phyloP scores from a whole-genome alignment of 2,329 filamentous ascomycete species.

The Stemphylium vesicarium region DNA sequence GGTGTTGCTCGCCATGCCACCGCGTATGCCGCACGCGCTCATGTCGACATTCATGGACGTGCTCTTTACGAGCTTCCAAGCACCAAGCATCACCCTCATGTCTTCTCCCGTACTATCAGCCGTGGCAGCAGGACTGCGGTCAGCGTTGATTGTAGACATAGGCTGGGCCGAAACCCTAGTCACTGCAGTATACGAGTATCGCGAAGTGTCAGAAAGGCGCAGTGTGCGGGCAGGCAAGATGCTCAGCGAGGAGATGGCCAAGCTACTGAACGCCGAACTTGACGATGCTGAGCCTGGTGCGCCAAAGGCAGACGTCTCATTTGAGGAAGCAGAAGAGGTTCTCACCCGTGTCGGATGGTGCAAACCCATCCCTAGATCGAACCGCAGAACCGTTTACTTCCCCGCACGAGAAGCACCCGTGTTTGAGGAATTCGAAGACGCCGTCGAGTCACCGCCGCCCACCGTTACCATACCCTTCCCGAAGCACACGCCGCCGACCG shows the following conservation, averaged over 20 bases:
- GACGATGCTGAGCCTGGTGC: constrained; percentile 33
- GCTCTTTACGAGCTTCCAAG: constrained; percentile 80
- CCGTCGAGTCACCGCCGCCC: constrained; percentile 42
- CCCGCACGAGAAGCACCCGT: constrained; percentile 46
- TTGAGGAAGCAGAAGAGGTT: constrained; percentile 84
- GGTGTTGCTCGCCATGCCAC: constrained; percentile 76
- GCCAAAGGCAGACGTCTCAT: constrained; percentile 50
- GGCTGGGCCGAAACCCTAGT: constrained; percentile 91
- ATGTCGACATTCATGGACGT: constrained; percentile 77
- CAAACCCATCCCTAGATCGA: constrained; percentile 39
- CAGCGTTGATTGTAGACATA: constrained; percentile 86
- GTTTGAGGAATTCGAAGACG: constrained; percentile 54
- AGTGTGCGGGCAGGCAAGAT: constrained; percentile 77
- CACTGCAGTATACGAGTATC: constrained; percentile 88
- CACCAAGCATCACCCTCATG: constrained; percentile 80
- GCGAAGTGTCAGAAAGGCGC: constrained; percentile 74
- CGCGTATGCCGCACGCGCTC: constrained; percentile 76
- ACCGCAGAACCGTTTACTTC: constrained; percentile 42
- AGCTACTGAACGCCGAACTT: constrained; percentile 61
- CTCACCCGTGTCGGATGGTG: constrained; percentile 81
- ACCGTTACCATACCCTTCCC: constrained; percentile 44
- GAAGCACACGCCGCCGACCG: constrained; percentile 51
- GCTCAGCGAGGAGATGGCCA: constrained; percentile 73
- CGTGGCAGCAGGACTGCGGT: constrained; percentile 81
- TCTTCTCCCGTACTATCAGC: constrained; percentile 76